These are phyloP conservation scores for Leptomonas seymouri DNA, from an alignment of 208 protist genomes.

Conservation along the genomic window DNA sequence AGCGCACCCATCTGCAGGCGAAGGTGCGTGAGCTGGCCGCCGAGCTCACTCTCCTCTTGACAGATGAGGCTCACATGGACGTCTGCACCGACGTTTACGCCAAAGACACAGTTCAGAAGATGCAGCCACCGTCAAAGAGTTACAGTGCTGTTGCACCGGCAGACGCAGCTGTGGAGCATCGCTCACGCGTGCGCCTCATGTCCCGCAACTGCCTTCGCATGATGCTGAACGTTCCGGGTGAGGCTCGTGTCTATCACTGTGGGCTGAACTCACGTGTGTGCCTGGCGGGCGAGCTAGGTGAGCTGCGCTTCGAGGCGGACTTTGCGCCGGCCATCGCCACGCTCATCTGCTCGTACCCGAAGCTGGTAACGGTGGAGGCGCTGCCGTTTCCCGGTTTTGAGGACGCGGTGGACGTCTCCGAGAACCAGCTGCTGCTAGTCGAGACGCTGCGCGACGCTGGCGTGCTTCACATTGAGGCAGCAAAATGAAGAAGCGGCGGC, in stretches of 20 bases:
- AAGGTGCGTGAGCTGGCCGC: slow-evolving; percentile 39
- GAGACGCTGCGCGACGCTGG: slow-evolving; percentile 52
- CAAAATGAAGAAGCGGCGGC: slow-evolving; percentile 1
- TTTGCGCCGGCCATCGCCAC: slow-evolving; percentile 71
- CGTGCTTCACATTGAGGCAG: slow-evolving; percentile 27
- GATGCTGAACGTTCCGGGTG: slow-evolving; percentile 50
- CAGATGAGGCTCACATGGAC: slow-evolving; percentile 54
- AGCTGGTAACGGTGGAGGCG: slow-evolving; percentile 30
- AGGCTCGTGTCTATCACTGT: slow-evolving; percentile 64
- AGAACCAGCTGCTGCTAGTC: slow-evolving; percentile 52
- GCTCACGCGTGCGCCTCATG: slow-evolving; percentile 38
- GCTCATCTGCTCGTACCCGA: slow-evolving; percentile 42
- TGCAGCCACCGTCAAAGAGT: slow-evolving; percentile 43
- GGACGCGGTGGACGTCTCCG: slow-evolving; percentile 46
- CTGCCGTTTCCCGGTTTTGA: slow-evolving; percentile 65
- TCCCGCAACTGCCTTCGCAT: slow-evolving; percentile 48
- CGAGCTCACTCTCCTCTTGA: slow-evolving; percentile 50
- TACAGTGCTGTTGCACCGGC: slow-evolving; percentile 27
- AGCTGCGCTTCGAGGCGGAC: slow-evolving; percentile 65
- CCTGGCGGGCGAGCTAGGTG: slow-evolving; percentile 37
- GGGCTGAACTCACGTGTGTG: slow-evolving; percentile 59
- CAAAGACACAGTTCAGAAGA: slow-evolving; percentile 45
- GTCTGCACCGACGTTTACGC: slow-evolving; percentile 56
- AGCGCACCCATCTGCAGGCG: slow-evolving; percentile 22
- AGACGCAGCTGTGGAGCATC: not conserved